These are phyloP conservation scores for Pontederia crassipes DNA, from an alignment of 176 grass and related monocot species.

Conservation along the genomic window DNA sequence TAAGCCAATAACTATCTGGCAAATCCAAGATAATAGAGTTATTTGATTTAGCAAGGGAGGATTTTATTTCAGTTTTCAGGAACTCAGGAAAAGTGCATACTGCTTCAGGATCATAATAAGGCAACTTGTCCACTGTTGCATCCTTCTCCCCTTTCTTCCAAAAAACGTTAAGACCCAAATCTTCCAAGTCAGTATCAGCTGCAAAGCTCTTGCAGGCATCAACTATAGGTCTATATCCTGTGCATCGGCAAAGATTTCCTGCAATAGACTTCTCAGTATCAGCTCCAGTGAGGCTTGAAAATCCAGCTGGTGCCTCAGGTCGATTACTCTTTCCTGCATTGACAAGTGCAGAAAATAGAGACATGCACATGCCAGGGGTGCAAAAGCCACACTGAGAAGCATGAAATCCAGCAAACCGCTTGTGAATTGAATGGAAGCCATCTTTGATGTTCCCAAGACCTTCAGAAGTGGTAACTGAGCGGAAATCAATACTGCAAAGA, in stretches of 20 bases:
- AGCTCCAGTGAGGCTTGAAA: constrained; percentile 50
- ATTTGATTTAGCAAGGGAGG: constrained; percentile 18
- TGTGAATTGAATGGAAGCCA: constrained; percentile 59
- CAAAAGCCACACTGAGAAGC: constrained; percentile 89
- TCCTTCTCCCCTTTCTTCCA: constrained; percentile 56
- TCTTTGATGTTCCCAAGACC: constrained; percentile 38
- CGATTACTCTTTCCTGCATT: constrained; percentile 26
- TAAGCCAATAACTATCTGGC: constrained; percentile 25
- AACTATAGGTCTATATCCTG: constrained; percentile 75
- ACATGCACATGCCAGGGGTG: constrained; percentile 93
- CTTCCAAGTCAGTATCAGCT: constrained; percentile 80
- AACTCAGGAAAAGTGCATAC: constrained; percentile 64
- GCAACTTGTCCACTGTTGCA: constrained; percentile 33
- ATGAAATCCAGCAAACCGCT: constrained; percentile 69
- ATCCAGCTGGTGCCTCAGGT: constrained; percentile 31
- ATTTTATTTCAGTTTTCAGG: constrained; percentile 63
- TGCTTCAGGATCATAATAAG: constrained; percentile 31
- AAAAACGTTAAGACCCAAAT: constrained; percentile 75
- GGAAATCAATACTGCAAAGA: constrained; percentile 45
- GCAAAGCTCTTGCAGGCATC: constrained; percentile 96
- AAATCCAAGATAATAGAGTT: background rate
- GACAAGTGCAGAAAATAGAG: constrained; percentile 58
- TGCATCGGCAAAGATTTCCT: constrained; percentile 88
- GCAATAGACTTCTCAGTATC: constrained; percentile 58
- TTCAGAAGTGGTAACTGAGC: constrained; percentile 63